phyloP scores from a whole-genome alignment of 2,329 filamentous ascomycete species.

The Phialocephala subalpina region DNA sequence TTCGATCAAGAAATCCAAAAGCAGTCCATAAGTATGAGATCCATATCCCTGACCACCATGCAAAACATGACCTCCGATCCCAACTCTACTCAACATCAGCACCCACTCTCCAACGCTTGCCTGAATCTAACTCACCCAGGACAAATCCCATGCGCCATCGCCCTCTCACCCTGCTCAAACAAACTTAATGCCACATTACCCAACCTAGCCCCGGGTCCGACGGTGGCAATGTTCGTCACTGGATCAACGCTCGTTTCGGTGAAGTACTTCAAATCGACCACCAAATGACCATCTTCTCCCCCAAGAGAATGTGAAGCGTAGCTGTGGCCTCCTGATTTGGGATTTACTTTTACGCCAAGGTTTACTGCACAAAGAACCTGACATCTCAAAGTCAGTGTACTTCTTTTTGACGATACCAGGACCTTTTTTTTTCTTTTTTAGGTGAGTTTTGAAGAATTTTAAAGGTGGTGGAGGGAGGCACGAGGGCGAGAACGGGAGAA shows the following conservation, averaged over 20 bases:
- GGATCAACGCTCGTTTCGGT: conserved; percentile 59
- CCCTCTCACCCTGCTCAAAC: conserved; percentile 44
- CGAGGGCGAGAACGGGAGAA: no score
- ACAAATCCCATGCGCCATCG: conserved; percentile 53
- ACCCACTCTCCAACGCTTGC: not conserved
- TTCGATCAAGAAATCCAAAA: conserved; percentile 1
- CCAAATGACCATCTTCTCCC: conserved; percentile 58
- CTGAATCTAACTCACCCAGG: conserved; percentile 39
- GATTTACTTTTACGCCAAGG: conserved; percentile 53
- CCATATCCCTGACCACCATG: conserved; percentile 5
- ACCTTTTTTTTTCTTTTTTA: no score
- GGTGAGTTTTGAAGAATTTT: no score
- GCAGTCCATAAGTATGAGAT: conserved; percentile 5
- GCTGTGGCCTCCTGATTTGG: conserved; percentile 61
- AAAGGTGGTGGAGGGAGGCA: no score
- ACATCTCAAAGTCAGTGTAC: no score
- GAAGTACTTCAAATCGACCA: conserved; percentile 62
- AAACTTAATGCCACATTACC: conserved; percentile 51
- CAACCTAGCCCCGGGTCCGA: conserved; percentile 52
- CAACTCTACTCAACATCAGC: not conserved
- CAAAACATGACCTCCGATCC: conserved; percentile 12
- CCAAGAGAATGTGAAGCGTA: conserved; percentile 56
- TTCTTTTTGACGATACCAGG: no score
- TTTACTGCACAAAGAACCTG: conserved; percentile 54
- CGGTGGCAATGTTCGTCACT: conserved; percentile 30